phyloP scores from a whole-genome alignment of 75 land plant species.

The Isoetes taiwanensis region DNA sequence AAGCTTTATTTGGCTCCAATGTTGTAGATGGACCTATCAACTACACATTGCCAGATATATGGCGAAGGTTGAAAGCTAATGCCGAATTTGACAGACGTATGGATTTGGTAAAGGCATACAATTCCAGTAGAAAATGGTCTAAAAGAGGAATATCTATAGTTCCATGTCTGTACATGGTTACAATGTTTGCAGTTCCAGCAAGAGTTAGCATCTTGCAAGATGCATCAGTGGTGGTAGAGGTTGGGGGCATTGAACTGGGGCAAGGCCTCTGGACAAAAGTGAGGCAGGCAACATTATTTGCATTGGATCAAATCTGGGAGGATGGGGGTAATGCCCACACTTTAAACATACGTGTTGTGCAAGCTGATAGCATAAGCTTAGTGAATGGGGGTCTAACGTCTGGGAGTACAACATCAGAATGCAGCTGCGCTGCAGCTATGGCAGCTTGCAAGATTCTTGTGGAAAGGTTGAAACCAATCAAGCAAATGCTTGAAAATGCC shows the following conservation, averaged over 20 bases:
- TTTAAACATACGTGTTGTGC: conserved; percentile 54
- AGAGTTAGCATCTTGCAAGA: conserved; percentile 66
- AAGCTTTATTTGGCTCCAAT: conserved; percentile 22
- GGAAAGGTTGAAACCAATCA: conserved; percentile 49
- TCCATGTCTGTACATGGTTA: conserved; percentile 39
- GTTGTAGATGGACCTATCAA: conserved; percentile 24
- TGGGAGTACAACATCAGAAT: conserved; percentile 81
- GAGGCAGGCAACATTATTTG: conserved; percentile 66
- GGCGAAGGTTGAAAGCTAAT: conserved; percentile 32
- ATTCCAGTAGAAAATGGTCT: conserved; percentile 38
- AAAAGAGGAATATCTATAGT: conserved; percentile 70
- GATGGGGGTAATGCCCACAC: conserved; percentile 27
- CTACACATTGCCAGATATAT: conserved; percentile 52
- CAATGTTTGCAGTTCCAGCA: conserved; percentile 39
- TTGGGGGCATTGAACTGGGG: conserved; percentile 85
- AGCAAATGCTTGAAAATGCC: conserved; percentile 24
- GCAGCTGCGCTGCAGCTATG: conserved; percentile 74
- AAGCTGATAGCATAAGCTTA: conserved; percentile 69
- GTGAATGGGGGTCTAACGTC: conserved; percentile 70
- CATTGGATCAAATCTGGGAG: conserved; percentile 25
- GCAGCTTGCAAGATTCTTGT: conserved; percentile 53
- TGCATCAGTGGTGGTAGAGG: conserved; percentile 82
- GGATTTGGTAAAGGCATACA: conserved; percentile 32
- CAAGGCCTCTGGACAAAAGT: conserved; percentile 94
- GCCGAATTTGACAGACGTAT: conserved; percentile 12